Base-by-base conservation (phyloP, 2,329 filamentous ascomycete genomes). In the Diaporthe nobilis region DNA sequence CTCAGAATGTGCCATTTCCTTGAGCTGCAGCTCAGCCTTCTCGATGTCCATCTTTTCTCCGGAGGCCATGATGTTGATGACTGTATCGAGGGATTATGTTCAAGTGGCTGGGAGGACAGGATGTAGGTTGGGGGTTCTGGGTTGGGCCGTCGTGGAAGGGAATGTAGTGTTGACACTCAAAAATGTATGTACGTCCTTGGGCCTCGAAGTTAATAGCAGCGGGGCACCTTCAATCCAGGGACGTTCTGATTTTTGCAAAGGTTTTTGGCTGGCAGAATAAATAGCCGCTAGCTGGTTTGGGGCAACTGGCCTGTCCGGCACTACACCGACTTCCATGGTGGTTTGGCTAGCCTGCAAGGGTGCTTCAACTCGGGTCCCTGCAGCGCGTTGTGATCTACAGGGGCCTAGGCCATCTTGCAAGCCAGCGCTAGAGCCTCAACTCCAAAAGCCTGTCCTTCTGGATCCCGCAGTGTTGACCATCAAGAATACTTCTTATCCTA, bases 1-100 rank as follows among this genome's bases (percentile, higher is more conserved):
- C 90, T 99, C 97, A 79, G 96, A 97, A 88, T 98, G 96, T 84
- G 94, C 94, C 90, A 98, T 93, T 81, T 87, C 85, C 83, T 93
- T 92, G 85, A 94, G 89, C 85, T 88, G 87, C 83, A 89, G 84
- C 87, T 92, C 91, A 67, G 90, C 90, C 79, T 86, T 83, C 82
- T 91, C 90, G 76, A 92, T 86, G 60, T 91, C 90, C 89, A 90
- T 91, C 77, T 87, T 88, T 77, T 87, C 86, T 79, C 86, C 85
- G 80, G 82, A 84, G 72, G 81, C 74, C 88, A 90, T 89, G 53
- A 74, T 78, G 44, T 17, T 22, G 49, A 53, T 49, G 37, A 13
- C 31, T 20, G 49, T 68, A n/a, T 68, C 12, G 22, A 10, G 8
- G 3, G 44, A 42, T 17, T n/a, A 55, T 20, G n/a, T 10, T 12